Conservation (phyloP, 192 early-diverging fungal species). For the Coemansia sp. region DNA sequence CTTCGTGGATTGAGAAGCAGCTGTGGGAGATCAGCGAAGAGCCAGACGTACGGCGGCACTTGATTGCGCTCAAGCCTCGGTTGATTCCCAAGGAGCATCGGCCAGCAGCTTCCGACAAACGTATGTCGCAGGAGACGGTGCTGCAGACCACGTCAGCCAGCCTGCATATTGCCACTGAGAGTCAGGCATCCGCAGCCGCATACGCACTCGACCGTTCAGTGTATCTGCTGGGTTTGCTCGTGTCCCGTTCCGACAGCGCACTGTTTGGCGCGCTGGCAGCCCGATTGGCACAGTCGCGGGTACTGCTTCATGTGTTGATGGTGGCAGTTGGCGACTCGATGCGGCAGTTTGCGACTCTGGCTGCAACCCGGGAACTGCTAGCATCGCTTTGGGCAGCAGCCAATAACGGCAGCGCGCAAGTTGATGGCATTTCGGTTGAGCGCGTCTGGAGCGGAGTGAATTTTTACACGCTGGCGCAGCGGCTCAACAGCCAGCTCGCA, state of each 20-base stretch:
- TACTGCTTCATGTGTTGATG: slow-evolving; percentile 32
- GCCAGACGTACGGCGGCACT: slow-evolving; percentile 35
- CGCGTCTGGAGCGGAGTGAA: slow-evolving; percentile 32
- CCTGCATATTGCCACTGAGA: slow-evolving; percentile 25
- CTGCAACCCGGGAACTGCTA: slow-evolving; percentile 29
- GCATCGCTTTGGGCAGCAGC: slow-evolving; percentile 23
- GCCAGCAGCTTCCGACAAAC: slow-evolving; percentile 9
- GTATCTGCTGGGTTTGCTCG: slow-evolving; percentile 22
- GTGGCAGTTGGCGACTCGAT: slow-evolving; percentile 36
- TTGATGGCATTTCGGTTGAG: slow-evolving; percentile 3
- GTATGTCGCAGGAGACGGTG: slow-evolving; percentile 20
- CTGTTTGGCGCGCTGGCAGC: slow-evolving; percentile 4
- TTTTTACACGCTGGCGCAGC: slow-evolving; percentile 33
- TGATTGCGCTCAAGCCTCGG: slow-evolving; percentile 44
- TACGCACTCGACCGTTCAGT: slow-evolving; percentile 43
- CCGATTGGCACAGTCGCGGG: slow-evolving; percentile 24
- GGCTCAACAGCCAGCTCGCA: slow-evolving; percentile 22
- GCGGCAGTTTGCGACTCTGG: slow-evolving; percentile 37
- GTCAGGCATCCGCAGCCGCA: slow-evolving; percentile 26
- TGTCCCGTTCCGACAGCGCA: not conserved
- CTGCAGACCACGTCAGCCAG: slow-evolving; percentile 27
- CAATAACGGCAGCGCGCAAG: slow-evolving; percentile 11
- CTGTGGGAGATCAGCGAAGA: slow-evolving; percentile 41
- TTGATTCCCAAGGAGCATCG: slow-evolving; percentile 45
- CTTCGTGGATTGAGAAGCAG: slow-evolving; percentile 12